These are phyloP conservation scores for Fremontodendron californicum DNA, from an alignment of 345 rosid genomes.

Conservation along the genomic window DNA sequence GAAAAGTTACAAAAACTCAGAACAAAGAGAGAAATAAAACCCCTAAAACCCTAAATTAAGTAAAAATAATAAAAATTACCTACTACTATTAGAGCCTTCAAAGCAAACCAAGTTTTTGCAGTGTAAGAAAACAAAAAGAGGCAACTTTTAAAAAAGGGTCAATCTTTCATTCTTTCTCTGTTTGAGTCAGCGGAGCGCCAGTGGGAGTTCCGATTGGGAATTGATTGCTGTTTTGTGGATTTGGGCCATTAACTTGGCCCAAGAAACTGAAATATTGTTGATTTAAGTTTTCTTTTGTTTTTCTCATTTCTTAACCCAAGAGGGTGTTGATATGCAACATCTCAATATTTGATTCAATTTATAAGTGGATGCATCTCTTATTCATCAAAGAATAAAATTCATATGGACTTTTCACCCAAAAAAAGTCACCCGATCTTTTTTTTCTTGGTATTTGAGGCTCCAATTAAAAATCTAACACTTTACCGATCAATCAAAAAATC, in stretches of 20 bases:
- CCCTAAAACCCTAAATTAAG: not conserved
- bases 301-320: not conserved
- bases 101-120: not conserved
- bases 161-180: not conserved
- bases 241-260: not conserved
- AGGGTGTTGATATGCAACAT: too few species aligned
- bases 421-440: too few species aligned
- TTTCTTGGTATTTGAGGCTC: too few species aligned
- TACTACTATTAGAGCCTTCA: not conserved
- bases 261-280: not conserved
- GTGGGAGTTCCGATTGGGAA: not conserved
- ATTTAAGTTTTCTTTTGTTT: not conserved
- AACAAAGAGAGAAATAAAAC: not conserved
- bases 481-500: too few species aligned
- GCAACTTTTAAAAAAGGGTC: not conserved
- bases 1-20: not conserved
- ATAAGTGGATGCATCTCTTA: too few species aligned
- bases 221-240: not conserved
- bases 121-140: not conserved
- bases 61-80: not conserved
- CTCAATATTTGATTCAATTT: too few species aligned
- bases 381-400: too few species aligned
- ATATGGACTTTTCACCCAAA: too few species aligned
- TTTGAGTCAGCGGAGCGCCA: not conserved
- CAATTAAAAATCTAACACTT: too few species aligned